These are phyloP conservation scores for Dendrobium catenatum DNA, from an alignment of 106 monocot genomes.

Conservation along the genomic window DNA sequence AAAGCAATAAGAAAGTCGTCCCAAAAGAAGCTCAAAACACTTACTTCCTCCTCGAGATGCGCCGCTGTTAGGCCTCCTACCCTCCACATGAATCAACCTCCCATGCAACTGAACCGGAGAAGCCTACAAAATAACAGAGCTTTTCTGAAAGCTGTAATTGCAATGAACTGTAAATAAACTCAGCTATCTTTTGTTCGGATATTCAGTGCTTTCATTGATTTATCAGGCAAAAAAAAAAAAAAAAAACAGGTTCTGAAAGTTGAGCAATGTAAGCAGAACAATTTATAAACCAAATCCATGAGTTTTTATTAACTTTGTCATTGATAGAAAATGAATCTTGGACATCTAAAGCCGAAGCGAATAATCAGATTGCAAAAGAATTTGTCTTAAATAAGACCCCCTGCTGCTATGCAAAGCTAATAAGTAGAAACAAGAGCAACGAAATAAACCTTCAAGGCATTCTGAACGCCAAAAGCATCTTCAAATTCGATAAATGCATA, in stretches of 20 bases:
- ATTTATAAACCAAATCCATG: too few species aligned
- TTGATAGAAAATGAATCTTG: too few species aligned
- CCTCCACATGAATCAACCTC: constrained; percentile 42
- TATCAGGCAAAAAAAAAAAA: neutral
- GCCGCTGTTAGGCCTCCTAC: constrained; percentile 42
- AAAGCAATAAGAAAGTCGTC: too few species aligned
- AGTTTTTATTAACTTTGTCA: too few species aligned
- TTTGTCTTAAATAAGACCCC: too few species aligned
- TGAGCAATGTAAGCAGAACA: too few species aligned
- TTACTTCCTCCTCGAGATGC: constrained; percentile 41
- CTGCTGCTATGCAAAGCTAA: neutral
- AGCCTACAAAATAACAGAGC: constrained; percentile 27
- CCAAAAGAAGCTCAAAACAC: neutral
- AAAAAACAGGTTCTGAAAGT: too few species aligned
- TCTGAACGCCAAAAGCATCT: constrained; percentile 51
- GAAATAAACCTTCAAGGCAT: constrained; percentile 65
- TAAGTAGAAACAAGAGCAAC: neutral
- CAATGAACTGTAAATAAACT: neutral
- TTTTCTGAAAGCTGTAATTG: neutral
- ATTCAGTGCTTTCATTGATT: neutral
- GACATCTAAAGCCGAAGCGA: too few species aligned
- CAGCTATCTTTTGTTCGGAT: neutral
- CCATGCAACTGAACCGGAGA: constrained; percentile 56
- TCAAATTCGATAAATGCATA: constrained; percentile 86
- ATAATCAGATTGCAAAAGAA: too few species aligned